Evolutionary conservation across 2,329 filamentous ascomycete genomes (phyloP).

Genomic region (Chaetomiaceae sp.): DNA sequence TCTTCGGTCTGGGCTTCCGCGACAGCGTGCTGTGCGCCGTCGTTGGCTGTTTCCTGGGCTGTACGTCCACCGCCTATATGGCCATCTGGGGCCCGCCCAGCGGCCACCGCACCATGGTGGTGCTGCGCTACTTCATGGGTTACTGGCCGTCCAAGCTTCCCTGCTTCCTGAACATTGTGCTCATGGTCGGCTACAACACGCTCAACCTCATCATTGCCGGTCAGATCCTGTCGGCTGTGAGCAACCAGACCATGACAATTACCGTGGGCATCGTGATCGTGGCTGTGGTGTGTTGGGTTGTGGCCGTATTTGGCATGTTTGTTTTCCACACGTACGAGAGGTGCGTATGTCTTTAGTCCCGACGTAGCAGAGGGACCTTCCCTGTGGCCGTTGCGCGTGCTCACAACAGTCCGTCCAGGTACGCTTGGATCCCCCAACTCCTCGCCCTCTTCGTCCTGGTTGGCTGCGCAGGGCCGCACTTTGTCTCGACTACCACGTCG

Average conservation of each 20-base stretch:
- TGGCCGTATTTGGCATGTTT: slow-evolving; percentile 62
- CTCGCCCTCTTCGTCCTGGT: slow-evolving; percentile 55
- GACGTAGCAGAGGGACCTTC: neutral
- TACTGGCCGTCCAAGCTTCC: slow-evolving; percentile 30
- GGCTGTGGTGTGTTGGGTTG: slow-evolving; percentile 54
- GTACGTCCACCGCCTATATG: slow-evolving; percentile 25
- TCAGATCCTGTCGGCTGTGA: slow-evolving; percentile 61
- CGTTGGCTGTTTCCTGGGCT: slow-evolving; percentile 25
- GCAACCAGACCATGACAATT: slow-evolving; percentile 51
- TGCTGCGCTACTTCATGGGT: slow-evolving; percentile 29
- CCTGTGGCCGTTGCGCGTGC: no score
- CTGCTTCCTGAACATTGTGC: slow-evolving; percentile 27
- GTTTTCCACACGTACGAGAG: slow-evolving; percentile 64
- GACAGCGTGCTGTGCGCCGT: slow-evolving; percentile 26
- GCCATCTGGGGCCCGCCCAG: slow-evolving; percentile 26
- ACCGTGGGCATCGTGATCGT: slow-evolving; percentile 62
- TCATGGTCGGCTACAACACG: slow-evolving; percentile 34
- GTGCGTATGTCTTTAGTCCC: slow-evolving; percentile 26
- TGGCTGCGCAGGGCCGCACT: slow-evolving; percentile 54
- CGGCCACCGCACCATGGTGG: slow-evolving; percentile 27
- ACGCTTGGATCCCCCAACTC: slow-evolving; percentile 58
- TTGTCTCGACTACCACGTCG: slow-evolving; percentile 48
- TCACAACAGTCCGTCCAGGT: no score
- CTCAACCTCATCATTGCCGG: slow-evolving; percentile 62
- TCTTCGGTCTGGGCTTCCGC: slow-evolving; percentile 27